phyloP scores from a whole-genome alignment of 2,329 filamentous ascomycete species.

The Fusarium oligoseptatum region DNA sequence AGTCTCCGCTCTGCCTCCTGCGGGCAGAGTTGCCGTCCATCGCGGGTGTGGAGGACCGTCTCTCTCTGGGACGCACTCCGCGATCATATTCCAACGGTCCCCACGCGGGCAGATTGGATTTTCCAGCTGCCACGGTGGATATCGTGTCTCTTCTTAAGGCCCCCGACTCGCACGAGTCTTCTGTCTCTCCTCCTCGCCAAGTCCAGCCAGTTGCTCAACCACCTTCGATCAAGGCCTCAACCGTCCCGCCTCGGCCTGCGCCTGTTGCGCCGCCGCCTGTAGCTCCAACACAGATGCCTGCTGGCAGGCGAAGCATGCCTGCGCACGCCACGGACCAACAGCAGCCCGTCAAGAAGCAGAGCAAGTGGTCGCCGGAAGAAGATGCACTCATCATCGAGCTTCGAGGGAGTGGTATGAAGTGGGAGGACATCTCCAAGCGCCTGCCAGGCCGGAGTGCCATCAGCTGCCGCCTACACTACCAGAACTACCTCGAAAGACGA shows the following conservation, averaged over 20 bases:
- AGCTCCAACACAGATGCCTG: conserved; percentile 50
- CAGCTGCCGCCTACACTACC: conserved; percentile 93
- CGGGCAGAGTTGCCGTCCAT: conserved; percentile 55
- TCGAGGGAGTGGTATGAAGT: conserved; percentile 93
- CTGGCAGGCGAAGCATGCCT: conserved; percentile 51
- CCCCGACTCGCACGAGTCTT: conserved; percentile 79
- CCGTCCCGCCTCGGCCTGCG: conserved; percentile 39
- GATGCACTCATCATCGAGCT: conserved; percentile 95
- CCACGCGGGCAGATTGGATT: conserved; percentile 44
- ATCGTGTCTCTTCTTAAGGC: conserved; percentile 90
- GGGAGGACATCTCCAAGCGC: conserved; percentile 96
- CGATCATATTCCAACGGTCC: conserved; percentile 48
- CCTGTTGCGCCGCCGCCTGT: conserved; percentile 46
- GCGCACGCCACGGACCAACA: conserved; percentile 73
- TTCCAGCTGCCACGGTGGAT: conserved; percentile 84
- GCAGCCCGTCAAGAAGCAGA: conserved; percentile 91
- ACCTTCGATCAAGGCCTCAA: conserved; percentile 39
- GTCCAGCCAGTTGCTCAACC: conserved; percentile 40
- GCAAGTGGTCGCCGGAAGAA: conserved; percentile 95
- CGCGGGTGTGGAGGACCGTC: conserved; percentile 45
- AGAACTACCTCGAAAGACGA: conserved; percentile 94
- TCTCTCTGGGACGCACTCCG: conserved; percentile 47
- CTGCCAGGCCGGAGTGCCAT: conserved; percentile 93
- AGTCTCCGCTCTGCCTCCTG: conserved; percentile 57
- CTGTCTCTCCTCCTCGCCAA: conserved; percentile 58